A percentile compares a stretch with the other conserved stretches of the same genome.
These are phyloP conservation scores for Colletotrichum godetiae DNA, from an alignment of 2,329 filamentous ascomycete species.

Conservation along the genomic window DNA sequence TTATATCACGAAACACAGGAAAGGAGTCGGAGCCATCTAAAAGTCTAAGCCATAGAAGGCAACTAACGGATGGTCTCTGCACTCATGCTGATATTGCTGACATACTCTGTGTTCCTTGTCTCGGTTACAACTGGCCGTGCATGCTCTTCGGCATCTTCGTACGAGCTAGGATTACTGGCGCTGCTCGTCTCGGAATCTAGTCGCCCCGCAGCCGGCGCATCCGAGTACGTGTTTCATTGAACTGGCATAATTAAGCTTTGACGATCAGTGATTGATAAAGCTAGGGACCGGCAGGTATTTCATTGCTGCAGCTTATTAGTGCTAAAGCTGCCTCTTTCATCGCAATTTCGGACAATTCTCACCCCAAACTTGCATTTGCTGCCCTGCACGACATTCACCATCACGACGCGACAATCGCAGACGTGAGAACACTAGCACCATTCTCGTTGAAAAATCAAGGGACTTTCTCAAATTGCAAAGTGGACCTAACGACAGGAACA, in stretches of 20 bases:
- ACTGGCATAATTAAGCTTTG: constrained; percentile 20
- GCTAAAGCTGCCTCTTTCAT: constrained; percentile 13
- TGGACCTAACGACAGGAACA: not conserved
- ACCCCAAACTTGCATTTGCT: not conserved
- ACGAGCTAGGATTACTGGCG: not conserved
- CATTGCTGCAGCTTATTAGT: not conserved
- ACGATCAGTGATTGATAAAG: constrained; percentile 1
- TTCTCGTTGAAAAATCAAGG: too few relatives aligned
- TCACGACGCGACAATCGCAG: not conserved
- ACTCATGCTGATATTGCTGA: not conserved
- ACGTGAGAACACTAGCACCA: not conserved
- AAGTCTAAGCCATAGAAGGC: not conserved
- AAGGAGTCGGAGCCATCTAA: not conserved
- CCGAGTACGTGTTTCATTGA: constrained; percentile 20
- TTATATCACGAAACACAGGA: not conserved
- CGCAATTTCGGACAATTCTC: constrained; percentile 17
- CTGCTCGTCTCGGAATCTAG: constrained; percentile 7
- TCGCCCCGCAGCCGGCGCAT: constrained; percentile 13
- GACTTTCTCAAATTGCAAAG: too few relatives aligned
- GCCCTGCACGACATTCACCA: not conserved
- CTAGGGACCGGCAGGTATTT: not conserved
- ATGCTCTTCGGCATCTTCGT: not conserved
- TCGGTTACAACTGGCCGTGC: not conserved
- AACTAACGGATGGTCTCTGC: not conserved
- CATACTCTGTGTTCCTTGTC: not conserved